These are phyloP conservation scores for Fusarium agapanthi DNA, from an alignment of 2,329 filamentous ascomycete species.

Conservation along the genomic window DNA sequence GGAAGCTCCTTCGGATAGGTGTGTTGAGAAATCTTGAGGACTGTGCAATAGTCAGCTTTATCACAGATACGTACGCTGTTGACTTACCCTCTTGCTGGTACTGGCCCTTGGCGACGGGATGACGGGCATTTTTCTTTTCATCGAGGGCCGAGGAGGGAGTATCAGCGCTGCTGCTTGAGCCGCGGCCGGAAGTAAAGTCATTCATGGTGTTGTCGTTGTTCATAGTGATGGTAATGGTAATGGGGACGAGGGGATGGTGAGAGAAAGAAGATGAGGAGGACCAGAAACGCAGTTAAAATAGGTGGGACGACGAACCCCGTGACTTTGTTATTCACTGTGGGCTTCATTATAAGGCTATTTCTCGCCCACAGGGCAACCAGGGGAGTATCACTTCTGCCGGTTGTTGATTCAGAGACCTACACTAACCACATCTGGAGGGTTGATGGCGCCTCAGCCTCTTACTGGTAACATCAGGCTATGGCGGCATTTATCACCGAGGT, in stretches of 20 bases:
- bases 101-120: neutral
- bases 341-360: neutral
- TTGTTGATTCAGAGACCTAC: neutral
- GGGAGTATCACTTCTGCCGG: neutral
- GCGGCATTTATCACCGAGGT: neutral
- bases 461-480: neutral
- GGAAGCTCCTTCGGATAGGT: neutral
- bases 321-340: neutral
- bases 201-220: neutral
- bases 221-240: neutral
- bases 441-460: neutral
- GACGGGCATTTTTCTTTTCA: neutral
- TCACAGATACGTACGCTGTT: neutral
- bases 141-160: neutral
- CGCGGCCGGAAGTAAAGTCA: neutral
- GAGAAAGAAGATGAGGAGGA: neutral
- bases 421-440: neutral
- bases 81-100: neutral
- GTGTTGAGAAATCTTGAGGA: neutral
- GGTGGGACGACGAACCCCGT: neutral
- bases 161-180: neutral
- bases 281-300: neutral
- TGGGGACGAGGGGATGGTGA: neutral
- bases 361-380: neutral
- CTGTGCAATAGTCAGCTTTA: neutral